Evolutionary conservation across 176 grass and related monocot species (phyloP).

Genomic region (Carex littledalei): DNA sequence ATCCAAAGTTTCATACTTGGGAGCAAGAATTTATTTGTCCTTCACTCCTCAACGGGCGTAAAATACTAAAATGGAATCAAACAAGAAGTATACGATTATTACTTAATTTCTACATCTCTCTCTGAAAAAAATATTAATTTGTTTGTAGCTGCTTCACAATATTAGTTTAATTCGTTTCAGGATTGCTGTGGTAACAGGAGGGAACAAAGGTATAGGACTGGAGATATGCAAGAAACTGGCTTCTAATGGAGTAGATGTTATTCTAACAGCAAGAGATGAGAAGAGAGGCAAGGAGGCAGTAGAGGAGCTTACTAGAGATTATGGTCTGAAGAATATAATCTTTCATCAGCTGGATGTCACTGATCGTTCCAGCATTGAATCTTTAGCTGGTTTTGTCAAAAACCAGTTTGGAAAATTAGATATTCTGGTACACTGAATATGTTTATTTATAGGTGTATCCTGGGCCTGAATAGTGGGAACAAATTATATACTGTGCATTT

Average conservation of each 20-base stretch:
- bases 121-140: neutral
- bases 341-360: conserved; percentile 62
- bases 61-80: neutral
- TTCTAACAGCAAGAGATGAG: conserved; percentile 67
- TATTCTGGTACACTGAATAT: conserved; percentile 40
- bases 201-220: conserved; percentile 57
- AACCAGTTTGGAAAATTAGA: conserved; percentile 54
- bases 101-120: neutral
- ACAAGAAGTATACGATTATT: neutral
- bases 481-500: neutral
- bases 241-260: conserved; percentile 31
- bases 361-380: conserved; percentile 23
- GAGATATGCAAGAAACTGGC: conserved; percentile 53
- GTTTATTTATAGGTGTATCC: neutral
- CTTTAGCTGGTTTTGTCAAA: conserved; percentile 31
- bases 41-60: neutral
- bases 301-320: conserved; percentile 30
- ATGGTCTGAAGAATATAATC: conserved; percentile 29
- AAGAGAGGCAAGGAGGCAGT: conserved; percentile 34
- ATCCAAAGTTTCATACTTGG: neutral
- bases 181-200: conserved; percentile 64
- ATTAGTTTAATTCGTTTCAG: conserved; percentile 17
- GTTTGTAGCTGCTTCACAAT: neutral
- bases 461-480: neutral
- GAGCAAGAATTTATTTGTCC: neutral